Conservation (phyloP, 2,329 filamentous ascomycete species). For the Diaporthe amygdali region DNA sequence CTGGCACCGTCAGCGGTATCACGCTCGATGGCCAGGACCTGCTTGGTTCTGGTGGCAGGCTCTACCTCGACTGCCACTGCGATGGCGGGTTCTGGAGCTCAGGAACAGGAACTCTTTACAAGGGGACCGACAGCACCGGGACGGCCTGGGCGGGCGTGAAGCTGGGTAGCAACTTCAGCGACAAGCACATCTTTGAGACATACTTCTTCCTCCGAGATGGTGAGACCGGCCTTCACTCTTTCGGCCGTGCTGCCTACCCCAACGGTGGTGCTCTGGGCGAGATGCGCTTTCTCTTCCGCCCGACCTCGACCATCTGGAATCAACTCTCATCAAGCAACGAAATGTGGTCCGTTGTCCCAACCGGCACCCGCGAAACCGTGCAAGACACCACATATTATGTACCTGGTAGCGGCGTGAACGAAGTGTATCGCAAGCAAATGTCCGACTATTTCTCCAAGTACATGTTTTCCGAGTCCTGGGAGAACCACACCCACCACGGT, state of each 20-base stretch:
- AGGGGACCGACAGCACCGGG: constrained; percentile 54
- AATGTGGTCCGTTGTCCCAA: constrained; percentile 58
- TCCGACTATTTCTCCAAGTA: constrained; percentile 72
- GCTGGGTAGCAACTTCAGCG: constrained; percentile 63
- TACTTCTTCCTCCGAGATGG: constrained; percentile 69
- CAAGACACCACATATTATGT: constrained; percentile 70
- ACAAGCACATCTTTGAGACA: constrained; percentile 64
- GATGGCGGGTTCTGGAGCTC: constrained; percentile 65
- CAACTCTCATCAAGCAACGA: constrained; percentile 61
- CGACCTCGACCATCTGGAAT: constrained; percentile 64
- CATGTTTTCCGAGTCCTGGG: constrained; percentile 64
- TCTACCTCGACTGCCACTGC: constrained; percentile 61
- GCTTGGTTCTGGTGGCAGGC: not conserved
- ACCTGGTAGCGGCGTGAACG: constrained; percentile 53
- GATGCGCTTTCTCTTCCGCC: constrained; percentile 65
- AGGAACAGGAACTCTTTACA: constrained; percentile 53
- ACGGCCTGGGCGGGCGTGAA: constrained; percentile 61
- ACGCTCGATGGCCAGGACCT: constrained; percentile 11
- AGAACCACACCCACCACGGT: constrained; percentile 62
- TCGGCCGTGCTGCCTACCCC: constrained; percentile 62
- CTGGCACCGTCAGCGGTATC: not conserved
- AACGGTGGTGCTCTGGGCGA: constrained; percentile 66
- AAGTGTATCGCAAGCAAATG: constrained; percentile 60
- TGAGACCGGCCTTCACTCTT: constrained; percentile 67
- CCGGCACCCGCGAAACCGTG: constrained; percentile 49